Evolutionary conservation across 1,284 basidiomycete genomes (phyloP).

Genomic region (Flammula alnicola): DNA sequence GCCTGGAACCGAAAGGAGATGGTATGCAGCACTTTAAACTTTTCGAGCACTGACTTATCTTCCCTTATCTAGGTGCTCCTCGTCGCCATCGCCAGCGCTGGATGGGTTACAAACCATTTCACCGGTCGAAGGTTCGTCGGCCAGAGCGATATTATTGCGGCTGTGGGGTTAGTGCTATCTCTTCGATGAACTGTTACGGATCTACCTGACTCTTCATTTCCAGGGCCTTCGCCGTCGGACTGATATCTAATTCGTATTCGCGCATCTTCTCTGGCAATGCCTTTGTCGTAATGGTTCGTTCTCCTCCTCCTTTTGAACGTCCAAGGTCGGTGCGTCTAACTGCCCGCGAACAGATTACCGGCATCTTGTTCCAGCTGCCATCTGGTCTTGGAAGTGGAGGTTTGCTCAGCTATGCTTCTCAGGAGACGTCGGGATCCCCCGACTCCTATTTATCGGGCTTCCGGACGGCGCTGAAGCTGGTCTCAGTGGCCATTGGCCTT

Average conservation of each 20-base stretch:
- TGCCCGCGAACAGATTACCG: slow-evolving; percentile 57
- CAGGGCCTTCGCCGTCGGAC: slow-evolving; percentile 82
- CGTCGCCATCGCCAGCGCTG: slow-evolving; percentile 73
- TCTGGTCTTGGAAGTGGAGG: slow-evolving; percentile 86
- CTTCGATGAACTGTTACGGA: slow-evolving; percentile 3
- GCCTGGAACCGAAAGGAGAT: slow-evolving; percentile 76
- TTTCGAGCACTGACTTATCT: slow-evolving; percentile 1
- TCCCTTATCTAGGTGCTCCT: slow-evolving; percentile 47
- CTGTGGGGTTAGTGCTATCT: slow-evolving; percentile 54
- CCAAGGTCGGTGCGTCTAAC: slow-evolving; percentile 3
- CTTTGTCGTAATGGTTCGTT: slow-evolving; percentile 75
- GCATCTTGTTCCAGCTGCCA: slow-evolving; percentile 88
- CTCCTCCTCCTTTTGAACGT: not conserved
- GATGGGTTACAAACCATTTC: slow-evolving; percentile 84
- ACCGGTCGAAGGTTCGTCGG: slow-evolving; percentile 65
- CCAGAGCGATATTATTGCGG: slow-evolving; percentile 77
- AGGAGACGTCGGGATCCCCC: slow-evolving; percentile 54
- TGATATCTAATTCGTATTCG: slow-evolving; percentile 84
- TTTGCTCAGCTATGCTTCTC: slow-evolving; percentile 75
- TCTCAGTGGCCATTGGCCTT: slow-evolving; percentile 64
- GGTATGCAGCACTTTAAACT: slow-evolving; percentile 38
- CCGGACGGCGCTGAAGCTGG: slow-evolving; percentile 66
- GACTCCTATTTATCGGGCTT: slow-evolving; percentile 68
- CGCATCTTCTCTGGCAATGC: slow-evolving; percentile 80
- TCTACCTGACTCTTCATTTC: slow-evolving; percentile 12